Percentiles rank a stretch among this genome's conserved stretches.
Evolutionary conservation across 179 eudicot genomes (phyloP).

Genomic region (Amaranthus tricolor): DNA sequence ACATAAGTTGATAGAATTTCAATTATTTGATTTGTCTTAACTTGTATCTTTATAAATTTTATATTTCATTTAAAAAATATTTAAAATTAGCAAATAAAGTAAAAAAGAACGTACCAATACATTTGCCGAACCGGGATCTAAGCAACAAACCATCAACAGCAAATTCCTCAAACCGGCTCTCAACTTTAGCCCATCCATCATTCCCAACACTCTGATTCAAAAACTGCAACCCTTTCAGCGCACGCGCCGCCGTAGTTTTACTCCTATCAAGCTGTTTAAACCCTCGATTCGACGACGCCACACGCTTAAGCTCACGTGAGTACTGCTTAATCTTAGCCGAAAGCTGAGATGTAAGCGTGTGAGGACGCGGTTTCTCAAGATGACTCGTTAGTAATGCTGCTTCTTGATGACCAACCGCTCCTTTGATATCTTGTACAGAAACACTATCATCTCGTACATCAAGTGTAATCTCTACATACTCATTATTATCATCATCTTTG

Average conservation of each 20-base stretch:
- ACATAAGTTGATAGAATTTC: too few species aligned
- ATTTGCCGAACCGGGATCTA: slow-evolving; percentile 66
- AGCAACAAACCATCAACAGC: slow-evolving; percentile 63
- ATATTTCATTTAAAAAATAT: too few species aligned
- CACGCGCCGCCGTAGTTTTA: slow-evolving; percentile 73
- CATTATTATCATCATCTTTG: slow-evolving; percentile 21
- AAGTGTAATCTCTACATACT: slow-evolving; percentile 80
- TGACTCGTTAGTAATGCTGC: slow-evolving; percentile 37
- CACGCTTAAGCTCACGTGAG: slow-evolving; percentile 77
- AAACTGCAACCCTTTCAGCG: slow-evolving; percentile 74
- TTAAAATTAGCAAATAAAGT: not conserved
- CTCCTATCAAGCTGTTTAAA: slow-evolving; percentile 45
- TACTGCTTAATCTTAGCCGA: slow-evolving; percentile 61
- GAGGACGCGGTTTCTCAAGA: slow-evolving; percentile 31
- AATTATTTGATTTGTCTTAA: too few species aligned
- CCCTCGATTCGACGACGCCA: slow-evolving; percentile 44
- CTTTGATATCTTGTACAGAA: slow-evolving; percentile 77
- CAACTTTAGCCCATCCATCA: slow-evolving; percentile 70
- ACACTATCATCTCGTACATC: slow-evolving; percentile 88
- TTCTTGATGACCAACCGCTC: slow-evolving; percentile 51
- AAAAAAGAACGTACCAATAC: slow-evolving; percentile 59
- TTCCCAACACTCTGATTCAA: slow-evolving; percentile 66
- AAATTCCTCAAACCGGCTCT: slow-evolving; percentile 56
- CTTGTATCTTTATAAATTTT: too few species aligned
- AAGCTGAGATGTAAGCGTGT: slow-evolving; percentile 37